These are phyloP conservation scores for Didymella pomorum DNA, from an alignment of 2,329 filamentous ascomycete species.

Conservation along the genomic window DNA sequence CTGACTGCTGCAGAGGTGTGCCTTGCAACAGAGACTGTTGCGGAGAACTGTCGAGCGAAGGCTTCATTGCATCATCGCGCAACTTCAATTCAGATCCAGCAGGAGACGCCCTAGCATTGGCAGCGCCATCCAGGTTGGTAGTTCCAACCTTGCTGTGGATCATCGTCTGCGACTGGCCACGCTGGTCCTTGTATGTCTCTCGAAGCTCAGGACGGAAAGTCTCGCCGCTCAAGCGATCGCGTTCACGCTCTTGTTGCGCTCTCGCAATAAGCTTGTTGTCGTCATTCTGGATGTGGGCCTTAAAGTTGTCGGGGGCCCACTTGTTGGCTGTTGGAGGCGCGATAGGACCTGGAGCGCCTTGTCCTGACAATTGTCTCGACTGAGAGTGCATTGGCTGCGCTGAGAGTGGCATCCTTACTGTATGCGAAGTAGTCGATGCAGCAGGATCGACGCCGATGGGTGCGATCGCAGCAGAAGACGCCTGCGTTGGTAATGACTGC, in stretches of 20 bases:
- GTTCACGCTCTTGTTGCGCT: conserved; percentile 32
- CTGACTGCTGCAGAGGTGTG: conserved; percentile 35
- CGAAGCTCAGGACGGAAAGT: conserved; percentile 44
- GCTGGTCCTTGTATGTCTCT: conserved; percentile 44
- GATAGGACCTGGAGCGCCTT: conserved; percentile 37
- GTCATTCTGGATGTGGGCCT: conserved; percentile 41
- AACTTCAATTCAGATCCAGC: conserved; percentile 28
- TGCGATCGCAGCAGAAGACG: conserved; percentile 33
- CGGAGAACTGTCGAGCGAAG: conserved; percentile 33
- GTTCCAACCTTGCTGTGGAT: conserved; percentile 39
- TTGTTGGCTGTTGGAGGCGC: conserved; percentile 41
- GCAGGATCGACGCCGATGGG: conserved; percentile 36
- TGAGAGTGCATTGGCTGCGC: conserved; percentile 24
- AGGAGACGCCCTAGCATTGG: conserved; percentile 26
- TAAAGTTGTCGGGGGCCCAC: conserved; percentile 48
- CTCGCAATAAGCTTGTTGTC: conserved; percentile 37
- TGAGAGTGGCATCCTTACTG: conserved; percentile 25
- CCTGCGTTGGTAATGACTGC: conserved; percentile 37
- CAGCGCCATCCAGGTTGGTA: conserved; percentile 16
- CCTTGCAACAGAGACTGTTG: conserved; percentile 34
- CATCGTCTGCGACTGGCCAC: conserved; percentile 41
- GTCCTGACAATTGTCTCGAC: conserved; percentile 23
- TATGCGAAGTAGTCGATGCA: conserved; percentile 26
- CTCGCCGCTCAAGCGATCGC: conserved; percentile 39
- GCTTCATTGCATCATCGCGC: conserved; percentile 40